Evolutionary conservation across 2,329 filamentous ascomycete genomes (phyloP).

Genomic region (Davidsoniella australis): DNA sequence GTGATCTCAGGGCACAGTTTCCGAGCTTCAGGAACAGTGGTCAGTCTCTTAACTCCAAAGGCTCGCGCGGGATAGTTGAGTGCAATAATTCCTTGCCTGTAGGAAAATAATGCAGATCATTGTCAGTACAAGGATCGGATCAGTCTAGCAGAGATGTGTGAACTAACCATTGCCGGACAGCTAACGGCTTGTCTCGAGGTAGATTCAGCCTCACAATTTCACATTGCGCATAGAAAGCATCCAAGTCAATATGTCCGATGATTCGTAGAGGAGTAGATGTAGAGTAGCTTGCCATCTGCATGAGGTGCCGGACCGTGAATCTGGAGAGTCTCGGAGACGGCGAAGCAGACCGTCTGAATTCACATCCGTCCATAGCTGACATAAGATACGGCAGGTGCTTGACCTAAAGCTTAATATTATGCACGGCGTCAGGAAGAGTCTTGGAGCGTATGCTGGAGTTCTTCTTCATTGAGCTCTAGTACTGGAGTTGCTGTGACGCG

Average conservation of each 20-base stretch:
- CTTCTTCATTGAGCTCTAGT: too few species aligned
- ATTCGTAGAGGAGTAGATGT: slow-evolving; percentile 65
- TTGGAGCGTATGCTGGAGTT: too few species aligned
- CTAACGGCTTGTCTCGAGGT: slow-evolving; percentile 61
- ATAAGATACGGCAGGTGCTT: too few species aligned
- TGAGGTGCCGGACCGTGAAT: slow-evolving; percentile 74
- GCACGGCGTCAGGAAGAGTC: too few species aligned
- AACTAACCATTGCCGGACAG: slow-evolving; percentile 74
- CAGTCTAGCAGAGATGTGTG: neutral
- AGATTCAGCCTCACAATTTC: slow-evolving; percentile 76
- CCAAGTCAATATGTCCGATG: slow-evolving; percentile 82
- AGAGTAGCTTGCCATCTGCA: slow-evolving; percentile 54
- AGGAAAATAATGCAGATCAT: neutral
- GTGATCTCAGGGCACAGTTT: slow-evolving; percentile 74
- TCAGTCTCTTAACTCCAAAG: slow-evolving; percentile 64
- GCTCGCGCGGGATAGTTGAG: slow-evolving; percentile 85
- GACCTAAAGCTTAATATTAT: too few species aligned
- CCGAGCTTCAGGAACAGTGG: slow-evolving; percentile 63
- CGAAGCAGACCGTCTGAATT: slow-evolving; percentile 1
- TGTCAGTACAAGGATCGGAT: slow-evolving; percentile 12
- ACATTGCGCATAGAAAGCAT: slow-evolving; percentile 95
- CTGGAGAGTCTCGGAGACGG: slow-evolving; percentile 33
- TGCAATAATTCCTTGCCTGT: slow-evolving; percentile 76
- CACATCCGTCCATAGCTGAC: too few species aligned
- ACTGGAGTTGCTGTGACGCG: too few species aligned